These are phyloP conservation scores for Groenewaldozyma sp. DNA, from an alignment of 1,139 yeast species.

Conservation along the genomic window DNA sequence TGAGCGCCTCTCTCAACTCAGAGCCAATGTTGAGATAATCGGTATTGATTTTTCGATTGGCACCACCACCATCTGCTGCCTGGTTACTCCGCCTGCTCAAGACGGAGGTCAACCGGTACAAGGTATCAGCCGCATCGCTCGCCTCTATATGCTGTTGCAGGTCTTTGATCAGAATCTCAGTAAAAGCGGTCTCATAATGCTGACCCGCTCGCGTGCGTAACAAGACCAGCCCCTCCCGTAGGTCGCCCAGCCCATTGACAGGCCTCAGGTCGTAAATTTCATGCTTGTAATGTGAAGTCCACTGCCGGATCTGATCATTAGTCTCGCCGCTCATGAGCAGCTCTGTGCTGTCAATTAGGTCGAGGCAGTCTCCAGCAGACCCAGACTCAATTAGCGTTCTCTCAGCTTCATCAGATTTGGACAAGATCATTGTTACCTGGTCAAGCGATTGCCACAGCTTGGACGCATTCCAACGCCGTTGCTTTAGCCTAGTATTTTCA, in stretches of 20 bases:
- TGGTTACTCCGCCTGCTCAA: conserved; percentile 20
- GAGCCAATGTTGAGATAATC: conserved; percentile 33
- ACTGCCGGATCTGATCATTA: conserved; percentile 19
- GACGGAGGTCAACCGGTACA: conserved; percentile 38
- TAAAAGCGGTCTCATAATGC: conserved; percentile 50
- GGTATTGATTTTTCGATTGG: conserved; percentile 14
- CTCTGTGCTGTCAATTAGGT: conserved; percentile 49
- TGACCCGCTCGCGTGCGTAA: conserved; percentile 56
- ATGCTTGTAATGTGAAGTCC: conserved; percentile 41
- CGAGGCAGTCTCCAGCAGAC: conserved; percentile 36
- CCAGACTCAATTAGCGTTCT: conserved; percentile 25
- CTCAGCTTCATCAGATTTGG: conserved; percentile 46
- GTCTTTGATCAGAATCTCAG: conserved; percentile 49
- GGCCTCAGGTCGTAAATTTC: conserved; percentile 43
- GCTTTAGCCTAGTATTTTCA: conserved; percentile 42
- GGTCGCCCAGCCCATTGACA: conserved; percentile 49
- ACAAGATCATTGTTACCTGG: conserved; percentile 38
- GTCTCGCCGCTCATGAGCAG: conserved; percentile 45
- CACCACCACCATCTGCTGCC: conserved; percentile 11
- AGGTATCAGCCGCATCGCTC: conserved; percentile 41
- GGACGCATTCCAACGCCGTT: conserved; percentile 51
- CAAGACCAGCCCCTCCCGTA: conserved; percentile 43
- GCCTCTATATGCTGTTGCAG: conserved; percentile 47
- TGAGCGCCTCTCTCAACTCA: conserved; percentile 35
- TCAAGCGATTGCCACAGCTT: conserved; percentile 52